phyloP scores from a whole-genome alignment of 2,329 filamentous ascomycete genomes.

The Sclerotinia minor region DNA sequence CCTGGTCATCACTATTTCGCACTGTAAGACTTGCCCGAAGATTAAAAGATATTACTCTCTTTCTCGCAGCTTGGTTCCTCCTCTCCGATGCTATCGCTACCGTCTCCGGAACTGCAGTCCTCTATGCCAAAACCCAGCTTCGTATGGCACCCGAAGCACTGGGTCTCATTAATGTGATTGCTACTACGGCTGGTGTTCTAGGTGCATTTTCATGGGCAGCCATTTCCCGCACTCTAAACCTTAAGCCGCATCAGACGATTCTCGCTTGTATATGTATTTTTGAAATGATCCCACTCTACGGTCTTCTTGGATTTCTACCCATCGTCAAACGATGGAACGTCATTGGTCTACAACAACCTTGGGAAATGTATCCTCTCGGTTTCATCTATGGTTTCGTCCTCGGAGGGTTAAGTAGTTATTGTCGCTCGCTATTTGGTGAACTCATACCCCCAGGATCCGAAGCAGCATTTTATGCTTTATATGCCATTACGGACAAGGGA shows the following conservation, averaged over 20 bases:
- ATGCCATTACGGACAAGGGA: conserved; percentile 96
- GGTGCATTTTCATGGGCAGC: conserved; percentile 89
- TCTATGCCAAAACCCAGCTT: conserved; percentile 92
- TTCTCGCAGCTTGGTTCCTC: conserved; percentile 88
- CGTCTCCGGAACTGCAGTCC: conserved; percentile 87
- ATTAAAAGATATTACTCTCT: conserved; percentile 71
- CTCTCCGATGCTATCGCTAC: conserved; percentile 92
- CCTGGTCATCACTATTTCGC: conserved; percentile 81
- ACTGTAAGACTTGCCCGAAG: conserved; percentile 73
- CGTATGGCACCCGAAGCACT: conserved; percentile 86
- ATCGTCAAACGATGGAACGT: conserved; percentile 72
- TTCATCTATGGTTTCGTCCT: conserved; percentile 90
- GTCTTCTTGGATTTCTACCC: conserved; percentile 82
- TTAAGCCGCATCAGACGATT: conserved; percentile 82
- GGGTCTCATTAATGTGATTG: conserved; percentile 90
- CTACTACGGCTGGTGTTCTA: conserved; percentile 77
- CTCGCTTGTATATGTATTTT: conserved; percentile 85
- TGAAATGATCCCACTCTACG: conserved; percentile 90
- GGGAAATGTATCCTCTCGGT: conserved; percentile 94
- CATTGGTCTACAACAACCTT: conserved; percentile 81
- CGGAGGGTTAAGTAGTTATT: conserved; percentile 89
- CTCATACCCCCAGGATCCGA: conserved; percentile 91
- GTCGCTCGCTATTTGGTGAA: conserved; percentile 85
- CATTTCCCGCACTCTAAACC: conserved; percentile 66
- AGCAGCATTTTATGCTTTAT: conserved; percentile 81